phyloP scores from a whole-genome alignment of 2,329 filamentous ascomycete genomes.

The Pezicula neosporulosa region DNA sequence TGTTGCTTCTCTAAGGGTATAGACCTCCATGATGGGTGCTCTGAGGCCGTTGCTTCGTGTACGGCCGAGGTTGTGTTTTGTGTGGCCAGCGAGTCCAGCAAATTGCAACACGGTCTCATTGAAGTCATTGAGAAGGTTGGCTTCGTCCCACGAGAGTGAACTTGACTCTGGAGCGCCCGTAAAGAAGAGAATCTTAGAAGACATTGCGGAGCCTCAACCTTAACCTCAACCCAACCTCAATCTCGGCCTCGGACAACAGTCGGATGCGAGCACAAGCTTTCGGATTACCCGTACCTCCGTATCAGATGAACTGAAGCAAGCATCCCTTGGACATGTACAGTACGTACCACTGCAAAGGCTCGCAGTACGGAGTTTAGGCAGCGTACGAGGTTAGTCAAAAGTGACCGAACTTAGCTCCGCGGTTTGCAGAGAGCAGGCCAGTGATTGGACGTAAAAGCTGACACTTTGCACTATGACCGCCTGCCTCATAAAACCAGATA shows the following conservation, averaged over 20 bases:
- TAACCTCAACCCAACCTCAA: neutral
- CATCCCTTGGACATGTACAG: neutral
- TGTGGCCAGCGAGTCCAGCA: conserved; percentile 20
- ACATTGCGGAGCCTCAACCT: conserved; percentile 10
- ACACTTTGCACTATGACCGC: no score
- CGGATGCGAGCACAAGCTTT: neutral
- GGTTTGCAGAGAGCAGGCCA: no score
- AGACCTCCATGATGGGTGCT: conserved; percentile 44
- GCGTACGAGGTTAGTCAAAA: no score
- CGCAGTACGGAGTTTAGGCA: no score
- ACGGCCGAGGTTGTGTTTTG: neutral
- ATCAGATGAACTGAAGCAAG: neutral
- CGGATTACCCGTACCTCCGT: neutral
- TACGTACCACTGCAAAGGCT: neutral
- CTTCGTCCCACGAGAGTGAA: conserved; percentile 51
- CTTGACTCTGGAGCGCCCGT: conserved; percentile 57
- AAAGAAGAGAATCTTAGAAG: conserved; percentile 40
- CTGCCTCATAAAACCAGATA: no score
- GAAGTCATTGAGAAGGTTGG: conserved; percentile 46
- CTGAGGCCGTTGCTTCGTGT: conserved; percentile 4
- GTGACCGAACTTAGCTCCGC: no score
- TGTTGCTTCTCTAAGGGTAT: conserved; percentile 44
- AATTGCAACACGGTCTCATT: conserved; percentile 37
- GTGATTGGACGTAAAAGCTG: no score
- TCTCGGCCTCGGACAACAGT: neutral